A percentile compares a stretch with the other conserved stretches of the same genome.
Conservation (phyloP, 441 rosid species). For the Mallotus repandus region DNA sequence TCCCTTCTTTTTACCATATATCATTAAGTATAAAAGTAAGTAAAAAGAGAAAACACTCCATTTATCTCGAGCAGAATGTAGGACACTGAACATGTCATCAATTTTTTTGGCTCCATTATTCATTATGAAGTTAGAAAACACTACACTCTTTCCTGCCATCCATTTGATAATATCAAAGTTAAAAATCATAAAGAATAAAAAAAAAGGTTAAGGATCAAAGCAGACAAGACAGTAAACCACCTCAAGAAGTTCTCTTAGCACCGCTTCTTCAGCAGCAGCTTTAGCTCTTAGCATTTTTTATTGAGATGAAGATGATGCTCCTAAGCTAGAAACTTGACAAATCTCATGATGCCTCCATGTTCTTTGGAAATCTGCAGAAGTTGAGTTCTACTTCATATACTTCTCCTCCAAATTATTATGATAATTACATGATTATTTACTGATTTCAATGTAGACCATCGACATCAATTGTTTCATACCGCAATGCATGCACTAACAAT, state of each 20-base stretch:
- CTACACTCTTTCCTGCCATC: too few species aligned
- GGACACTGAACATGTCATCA: background rate
- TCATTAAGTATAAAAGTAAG: background rate
- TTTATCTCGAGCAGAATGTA: background rate
- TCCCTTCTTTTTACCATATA: background rate
- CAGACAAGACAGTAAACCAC: constrained; percentile 35
- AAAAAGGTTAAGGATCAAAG: background rate
- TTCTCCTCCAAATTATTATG: background rate
- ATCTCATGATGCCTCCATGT: constrained; percentile 98
- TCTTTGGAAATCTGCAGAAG: constrained; percentile 80
- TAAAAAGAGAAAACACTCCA: background rate
- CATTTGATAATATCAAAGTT: background rate
- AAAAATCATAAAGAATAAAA: background rate
- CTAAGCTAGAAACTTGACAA: constrained; percentile 95
- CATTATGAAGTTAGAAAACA: background rate
- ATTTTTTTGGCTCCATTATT: background rate
- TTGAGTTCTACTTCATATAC: constrained; percentile 8
- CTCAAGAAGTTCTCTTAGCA: constrained; percentile 81
- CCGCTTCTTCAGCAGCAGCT: constrained; percentile 94
- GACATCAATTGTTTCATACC: background rate
- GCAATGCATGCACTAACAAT: background rate
- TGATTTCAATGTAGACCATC: background rate
- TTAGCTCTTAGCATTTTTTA: constrained; percentile 76
- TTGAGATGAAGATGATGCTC: constrained; percentile 81
- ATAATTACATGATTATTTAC: background rate